Conservation (phyloP, 805 yeast species). For the Pichia membranifaciens region DNA sequence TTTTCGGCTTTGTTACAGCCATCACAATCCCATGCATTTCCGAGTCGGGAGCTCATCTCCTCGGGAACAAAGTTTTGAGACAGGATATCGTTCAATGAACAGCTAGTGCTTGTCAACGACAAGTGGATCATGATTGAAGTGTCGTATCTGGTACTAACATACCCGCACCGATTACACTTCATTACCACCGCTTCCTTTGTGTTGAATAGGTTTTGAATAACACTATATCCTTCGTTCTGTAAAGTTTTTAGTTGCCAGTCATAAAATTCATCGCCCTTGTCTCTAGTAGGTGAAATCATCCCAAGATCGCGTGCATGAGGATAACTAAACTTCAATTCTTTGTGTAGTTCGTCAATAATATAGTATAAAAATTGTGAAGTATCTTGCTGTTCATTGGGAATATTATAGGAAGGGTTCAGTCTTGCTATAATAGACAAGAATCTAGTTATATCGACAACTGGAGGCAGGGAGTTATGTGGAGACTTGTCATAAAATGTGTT, state of each 20-base stretch:
- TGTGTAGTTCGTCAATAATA: slow-evolving; percentile 60
- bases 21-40: slow-evolving; percentile 83
- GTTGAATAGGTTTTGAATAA: slow-evolving; percentile 60
- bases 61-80: slow-evolving; percentile 58
- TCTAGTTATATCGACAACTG: slow-evolving; percentile 56
- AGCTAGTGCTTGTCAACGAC: slow-evolving; percentile 21
- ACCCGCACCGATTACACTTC: slow-evolving; percentile 60
- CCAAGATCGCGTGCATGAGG: not conserved
- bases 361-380: slow-evolving; percentile 71
- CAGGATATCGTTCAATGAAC: slow-evolving; percentile 54
- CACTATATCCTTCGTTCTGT: slow-evolving; percentile 57
- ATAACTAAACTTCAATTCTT: slow-evolving; percentile 40
- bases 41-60: slow-evolving; percentile 51
- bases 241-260: slow-evolving; percentile 55
- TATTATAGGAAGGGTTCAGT: slow-evolving; percentile 59
- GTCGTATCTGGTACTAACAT: slow-evolving; percentile 48
- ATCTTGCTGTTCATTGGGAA: slow-evolving; percentile 76
- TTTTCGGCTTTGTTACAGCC: slow-evolving; percentile 41
- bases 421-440: slow-evolving; percentile 42
- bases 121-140: slow-evolving; percentile 29
- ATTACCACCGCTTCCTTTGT: slow-evolving; percentile 67
- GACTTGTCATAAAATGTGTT: slow-evolving; percentile 40
- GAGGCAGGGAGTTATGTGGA: slow-evolving; percentile 45
- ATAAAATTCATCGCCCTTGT: slow-evolving; percentile 40
- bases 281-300: slow-evolving; percentile 17